These are phyloP conservation scores for Theobroma grandiflorum DNA, from an alignment of 441 rosid genomes.

Conservation along the genomic window DNA sequence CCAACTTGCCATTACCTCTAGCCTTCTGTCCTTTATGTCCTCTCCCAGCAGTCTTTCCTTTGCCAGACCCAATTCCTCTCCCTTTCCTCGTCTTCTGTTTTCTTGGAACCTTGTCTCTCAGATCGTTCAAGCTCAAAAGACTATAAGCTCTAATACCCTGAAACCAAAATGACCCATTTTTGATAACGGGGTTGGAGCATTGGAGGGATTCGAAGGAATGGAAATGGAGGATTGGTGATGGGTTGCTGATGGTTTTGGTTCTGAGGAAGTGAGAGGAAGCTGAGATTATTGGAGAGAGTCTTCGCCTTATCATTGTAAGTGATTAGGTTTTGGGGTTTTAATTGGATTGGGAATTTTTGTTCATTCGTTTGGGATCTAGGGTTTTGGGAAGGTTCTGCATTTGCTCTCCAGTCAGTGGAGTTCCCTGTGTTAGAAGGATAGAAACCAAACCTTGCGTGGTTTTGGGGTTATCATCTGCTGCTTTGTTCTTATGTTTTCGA, in stretches of 20 bases:
- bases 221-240: constrained; percentile 33
- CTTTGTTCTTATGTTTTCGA: neutral
- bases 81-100: constrained; percentile 94
- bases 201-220: constrained; percentile 32
- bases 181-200: constrained; percentile 18
- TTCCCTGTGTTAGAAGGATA: neutral
- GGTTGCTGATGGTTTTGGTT: constrained; percentile 26
- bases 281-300: constrained; percentile 53
- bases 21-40: constrained; percentile 98
- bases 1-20: constrained; percentile 85
- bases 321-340: neutral
- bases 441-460: neutral
- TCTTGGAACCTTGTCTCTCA: constrained; percentile 83
- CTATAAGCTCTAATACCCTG: constrained; percentile 64
- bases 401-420: neutral
- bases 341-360: neutral
- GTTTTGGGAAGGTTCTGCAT: neutral
- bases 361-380: constrained; percentile 4
- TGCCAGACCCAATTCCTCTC: constrained; percentile 95
- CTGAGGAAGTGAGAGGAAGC: constrained; percentile 42
- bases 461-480: neutral
- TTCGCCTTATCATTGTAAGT: constrained; percentile 56
- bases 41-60: constrained; percentile 93
- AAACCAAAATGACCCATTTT: constrained; percentile 28
- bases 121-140: constrained; percentile 81